phyloP scores from a whole-genome alignment of 371 early-diverging fungal genomes.

The Mortierella sp. region DNA sequence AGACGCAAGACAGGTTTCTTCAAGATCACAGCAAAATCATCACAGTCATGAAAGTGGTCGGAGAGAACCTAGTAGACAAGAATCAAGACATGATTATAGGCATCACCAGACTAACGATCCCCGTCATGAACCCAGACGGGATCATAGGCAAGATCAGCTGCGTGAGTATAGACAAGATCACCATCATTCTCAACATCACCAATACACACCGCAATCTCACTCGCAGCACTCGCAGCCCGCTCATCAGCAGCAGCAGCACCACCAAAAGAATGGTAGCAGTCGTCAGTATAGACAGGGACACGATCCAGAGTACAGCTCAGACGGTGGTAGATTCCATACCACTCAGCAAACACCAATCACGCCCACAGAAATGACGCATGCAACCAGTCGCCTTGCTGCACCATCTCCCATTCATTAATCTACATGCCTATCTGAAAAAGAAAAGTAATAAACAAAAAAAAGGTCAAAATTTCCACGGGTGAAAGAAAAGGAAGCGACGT shows the following conservation, averaged over 20 bases:
- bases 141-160: conserved; percentile 10
- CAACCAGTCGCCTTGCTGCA: conserved; percentile 42
- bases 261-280: conserved; percentile 37
- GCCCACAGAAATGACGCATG: conserved; percentile 53
- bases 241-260: conserved; percentile 27
- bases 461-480: not conserved
- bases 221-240: conserved; percentile 21
- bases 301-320: conserved; percentile 30
- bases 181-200: conserved; percentile 19
- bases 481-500: not conserved
- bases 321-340: conserved; percentile 29
- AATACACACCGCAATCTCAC: conserved; percentile 10
- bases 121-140: conserved; percentile 25
- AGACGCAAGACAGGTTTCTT: conserved; percentile 25
- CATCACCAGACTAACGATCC: conserved; percentile 27
- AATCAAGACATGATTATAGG: conserved; percentile 30
- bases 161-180: conserved; percentile 45
- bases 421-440: not conserved
- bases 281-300: conserved; percentile 35
- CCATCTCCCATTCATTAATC: conserved; percentile 50
- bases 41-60: conserved; percentile 26
- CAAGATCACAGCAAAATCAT: conserved; percentile 25
- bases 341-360: conserved; percentile 47
- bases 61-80: conserved; percentile 22
- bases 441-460: conserved; percentile 12